phyloP scores from a whole-genome alignment of 2,329 filamentous ascomycete genomes.

The Stemphylium vesicarium region DNA sequence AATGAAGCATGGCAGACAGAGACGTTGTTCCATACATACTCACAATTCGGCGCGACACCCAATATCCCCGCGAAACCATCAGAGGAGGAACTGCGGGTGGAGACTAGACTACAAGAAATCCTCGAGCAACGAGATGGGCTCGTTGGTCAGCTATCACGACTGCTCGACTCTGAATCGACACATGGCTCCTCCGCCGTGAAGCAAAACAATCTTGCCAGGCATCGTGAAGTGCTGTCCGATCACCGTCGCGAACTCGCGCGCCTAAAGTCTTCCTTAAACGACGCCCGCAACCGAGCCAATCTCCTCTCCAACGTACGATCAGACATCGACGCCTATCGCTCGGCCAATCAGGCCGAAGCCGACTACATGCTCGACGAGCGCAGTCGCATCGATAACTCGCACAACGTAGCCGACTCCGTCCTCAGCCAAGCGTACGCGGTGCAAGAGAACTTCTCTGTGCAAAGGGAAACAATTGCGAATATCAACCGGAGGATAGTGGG shows the following conservation, averaged over 20 bases:
- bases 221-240: slow-evolving; percentile 86
- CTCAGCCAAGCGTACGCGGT: slow-evolving; percentile 96
- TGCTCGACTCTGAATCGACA: slow-evolving; percentile 89
- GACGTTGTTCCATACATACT: slow-evolving; percentile 80
- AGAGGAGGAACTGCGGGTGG: slow-evolving; percentile 80
- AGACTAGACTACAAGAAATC: slow-evolving; percentile 82
- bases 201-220: slow-evolving; percentile 90
- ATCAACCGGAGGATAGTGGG: slow-evolving; percentile 90
- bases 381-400: slow-evolving; percentile 82
- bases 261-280: slow-evolving; percentile 73
- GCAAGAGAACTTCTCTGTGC: slow-evolving; percentile 85
- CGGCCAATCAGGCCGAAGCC: slow-evolving; percentile 82
- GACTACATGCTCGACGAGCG: slow-evolving; percentile 98
- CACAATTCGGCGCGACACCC: slow-evolving; percentile 82
- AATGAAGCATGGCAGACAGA: slow-evolving; percentile 70
- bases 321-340: slow-evolving; percentile 89
- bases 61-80: slow-evolving; percentile 83
- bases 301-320: slow-evolving; percentile 87
- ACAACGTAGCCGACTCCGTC: slow-evolving; percentile 87
- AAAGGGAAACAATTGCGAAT: slow-evolving; percentile 84
- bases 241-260: slow-evolving; percentile 83
- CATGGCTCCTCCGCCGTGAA: slow-evolving; percentile 92
- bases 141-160: slow-evolving; percentile 80
- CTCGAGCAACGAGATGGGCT: slow-evolving; percentile 87
- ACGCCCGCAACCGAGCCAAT: slow-evolving; percentile 85